Evolutionary conservation across 164 flowering plant species (phyloP).

Genomic region (Piper longum): DNA sequence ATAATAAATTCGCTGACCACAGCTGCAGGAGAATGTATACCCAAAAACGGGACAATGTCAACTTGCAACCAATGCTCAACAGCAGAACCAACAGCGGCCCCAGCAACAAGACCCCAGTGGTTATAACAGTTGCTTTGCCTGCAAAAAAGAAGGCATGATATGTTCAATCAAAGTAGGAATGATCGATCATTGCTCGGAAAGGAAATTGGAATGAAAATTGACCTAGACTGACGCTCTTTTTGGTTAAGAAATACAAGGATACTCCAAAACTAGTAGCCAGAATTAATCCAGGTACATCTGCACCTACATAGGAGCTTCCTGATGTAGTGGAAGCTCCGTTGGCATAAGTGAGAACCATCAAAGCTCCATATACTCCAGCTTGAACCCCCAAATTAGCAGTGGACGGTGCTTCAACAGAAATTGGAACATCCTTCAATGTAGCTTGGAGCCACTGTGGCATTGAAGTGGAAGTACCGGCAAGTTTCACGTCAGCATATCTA

Average conservation of each 20-base stretch:
- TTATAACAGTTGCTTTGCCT: conserved; percentile 79
- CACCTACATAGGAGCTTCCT: conserved; percentile 36
- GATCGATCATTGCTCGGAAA: background rate
- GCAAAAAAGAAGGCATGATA: conserved; percentile 9
- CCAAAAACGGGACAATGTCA: conserved; percentile 81
- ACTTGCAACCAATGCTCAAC: conserved; percentile 93
- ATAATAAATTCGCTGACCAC: conserved; percentile 75
- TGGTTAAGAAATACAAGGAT: conserved; percentile 79
- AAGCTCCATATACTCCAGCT: conserved; percentile 81
- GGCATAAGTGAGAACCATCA: conserved; percentile 62
- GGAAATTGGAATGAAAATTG: conserved; percentile 5
- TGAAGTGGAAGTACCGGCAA: conserved; percentile 33
- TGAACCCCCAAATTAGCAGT: conserved; percentile 51
- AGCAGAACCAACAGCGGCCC: conserved; percentile 84
- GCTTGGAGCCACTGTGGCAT: conserved; percentile 74
- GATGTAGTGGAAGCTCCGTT: conserved; percentile 53
- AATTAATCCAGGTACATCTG: conserved; percentile 85
- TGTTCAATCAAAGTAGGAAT: too few species aligned
- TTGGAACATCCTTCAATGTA: conserved; percentile 36
- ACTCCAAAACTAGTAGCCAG: conserved; percentile 88
- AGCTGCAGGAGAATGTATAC: conserved; percentile 71
- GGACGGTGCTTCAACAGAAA: conserved; percentile 62
- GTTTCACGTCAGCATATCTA: conserved; percentile 83
- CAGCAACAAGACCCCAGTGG: conserved; percentile 84
- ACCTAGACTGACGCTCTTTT: conserved; percentile 70